phyloP scores from a whole-genome alignment of 2,329 filamentous ascomycete species.

The Fusarium decemcellulare region DNA sequence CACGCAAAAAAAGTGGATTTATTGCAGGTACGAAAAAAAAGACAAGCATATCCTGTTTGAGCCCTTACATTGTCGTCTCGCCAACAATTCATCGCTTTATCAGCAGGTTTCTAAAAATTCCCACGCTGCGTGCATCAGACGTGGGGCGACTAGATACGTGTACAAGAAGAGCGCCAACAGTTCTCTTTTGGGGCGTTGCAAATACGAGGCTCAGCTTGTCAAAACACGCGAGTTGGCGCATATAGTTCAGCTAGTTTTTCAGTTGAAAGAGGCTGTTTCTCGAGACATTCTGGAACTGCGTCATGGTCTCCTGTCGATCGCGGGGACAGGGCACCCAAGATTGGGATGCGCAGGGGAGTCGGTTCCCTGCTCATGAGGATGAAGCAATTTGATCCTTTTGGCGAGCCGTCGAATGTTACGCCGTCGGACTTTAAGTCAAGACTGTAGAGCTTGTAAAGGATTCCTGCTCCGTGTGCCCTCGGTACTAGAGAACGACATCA shows the following conservation, averaged over 20 bases:
- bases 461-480: background rate
- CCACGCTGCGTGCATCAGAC: background rate
- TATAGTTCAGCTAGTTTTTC: conserved; percentile 2
- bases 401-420: background rate
- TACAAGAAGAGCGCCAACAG: conserved; percentile 15
- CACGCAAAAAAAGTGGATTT: too few relatives aligned
- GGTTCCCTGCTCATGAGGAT: background rate
- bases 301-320: conserved; percentile 35
- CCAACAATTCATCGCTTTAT: too few relatives aligned
- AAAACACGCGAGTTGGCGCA: conserved; percentile 35
- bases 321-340: conserved; percentile 18
- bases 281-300: background rate
- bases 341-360: conserved; percentile 28
- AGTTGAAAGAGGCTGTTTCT: background rate
- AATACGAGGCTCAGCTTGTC: conserved; percentile 39
- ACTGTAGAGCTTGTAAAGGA: too few relatives aligned
- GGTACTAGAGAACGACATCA: too few relatives aligned
- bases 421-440: too few relatives aligned
- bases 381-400: conserved; percentile 1
- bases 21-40: too few relatives aligned
- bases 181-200: conserved; percentile 1
- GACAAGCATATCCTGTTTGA: too few relatives aligned
- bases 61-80: too few relatives aligned
- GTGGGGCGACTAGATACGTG: conserved; percentile 23
- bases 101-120: too few relatives aligned